These are phyloP conservation scores for Euphorbia peplus DNA, from an alignment of 345 rosid genomes.

Conservation along the genomic window DNA sequence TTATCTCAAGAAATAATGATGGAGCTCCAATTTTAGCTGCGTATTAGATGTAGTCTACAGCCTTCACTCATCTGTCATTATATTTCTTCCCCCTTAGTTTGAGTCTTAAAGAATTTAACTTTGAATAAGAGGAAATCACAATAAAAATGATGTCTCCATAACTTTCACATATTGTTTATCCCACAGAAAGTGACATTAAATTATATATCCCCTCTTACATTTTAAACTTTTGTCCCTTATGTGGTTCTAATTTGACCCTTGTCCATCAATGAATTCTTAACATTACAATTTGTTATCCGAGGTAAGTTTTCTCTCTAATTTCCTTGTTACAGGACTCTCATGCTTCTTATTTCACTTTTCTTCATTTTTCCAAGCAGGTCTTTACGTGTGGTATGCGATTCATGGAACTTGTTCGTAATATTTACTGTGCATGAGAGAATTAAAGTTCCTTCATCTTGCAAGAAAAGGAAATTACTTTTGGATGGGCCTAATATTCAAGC, in stretches of 20 bases:
- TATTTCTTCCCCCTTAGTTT: neutral
- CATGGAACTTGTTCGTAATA: constrained; percentile 53
- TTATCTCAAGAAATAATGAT: neutral
- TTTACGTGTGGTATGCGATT: constrained; percentile 49
- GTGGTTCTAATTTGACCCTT: neutral
- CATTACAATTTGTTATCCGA: neutral
- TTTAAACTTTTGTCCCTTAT: neutral
- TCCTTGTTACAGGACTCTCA: neutral
- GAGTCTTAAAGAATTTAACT: neutral
- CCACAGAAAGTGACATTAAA: neutral
- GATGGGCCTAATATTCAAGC: constrained; percentile 26
- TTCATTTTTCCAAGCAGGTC: constrained; percentile 34
- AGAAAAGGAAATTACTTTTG: constrained; percentile 46
- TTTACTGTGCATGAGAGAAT: constrained; percentile 32
- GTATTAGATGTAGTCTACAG: neutral
- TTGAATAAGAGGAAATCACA: no score
- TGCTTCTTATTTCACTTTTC: constrained; percentile 1
- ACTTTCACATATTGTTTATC: neutral
- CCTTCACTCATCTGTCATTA: neutral
- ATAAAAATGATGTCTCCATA: neutral
- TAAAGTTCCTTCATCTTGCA: constrained; percentile 32
- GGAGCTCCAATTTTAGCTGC: neutral
- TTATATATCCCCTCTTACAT: neutral
- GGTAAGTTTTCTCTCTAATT: neutral
- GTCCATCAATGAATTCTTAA: neutral